Percentiles rank a stretch among this genome's conserved stretches.
These are phyloP conservation scores for Lithocarpus polystachyus DNA, from an alignment of 306 rosid species.

Conservation along the genomic window DNA sequence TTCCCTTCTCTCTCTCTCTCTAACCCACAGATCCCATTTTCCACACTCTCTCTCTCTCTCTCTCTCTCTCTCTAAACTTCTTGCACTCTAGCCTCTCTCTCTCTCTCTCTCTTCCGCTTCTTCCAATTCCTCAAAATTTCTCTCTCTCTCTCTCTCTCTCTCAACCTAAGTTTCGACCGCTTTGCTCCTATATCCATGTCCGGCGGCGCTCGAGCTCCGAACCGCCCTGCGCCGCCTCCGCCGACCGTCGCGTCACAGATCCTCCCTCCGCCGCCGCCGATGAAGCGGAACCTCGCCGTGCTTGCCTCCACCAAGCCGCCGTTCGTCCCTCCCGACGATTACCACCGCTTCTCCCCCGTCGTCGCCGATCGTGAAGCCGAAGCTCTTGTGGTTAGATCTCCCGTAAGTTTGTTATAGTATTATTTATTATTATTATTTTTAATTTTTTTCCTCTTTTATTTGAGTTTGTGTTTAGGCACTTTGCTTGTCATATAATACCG, in stretches of 20 bases:
- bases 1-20: slow-evolving; percentile 24
- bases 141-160: not conserved
- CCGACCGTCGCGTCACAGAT: slow-evolving; percentile 6
- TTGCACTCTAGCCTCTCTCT: slow-evolving; percentile 11
- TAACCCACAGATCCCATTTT: slow-evolving; percentile 32
- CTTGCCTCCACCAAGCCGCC: slow-evolving; percentile 76
- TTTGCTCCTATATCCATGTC: slow-evolving; percentile 46
- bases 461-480: not conserved
- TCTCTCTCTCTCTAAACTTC: slow-evolving; percentile 19
- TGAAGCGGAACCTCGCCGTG: slow-evolving; percentile 67
- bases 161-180: not conserved
- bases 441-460: not conserved
- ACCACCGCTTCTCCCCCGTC: slow-evolving; percentile 51
- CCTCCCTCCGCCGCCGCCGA: slow-evolving; percentile 57
- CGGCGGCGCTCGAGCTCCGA: slow-evolving; percentile 61
- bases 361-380: slow-evolving; percentile 58
- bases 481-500: not conserved
- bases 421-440: too few species aligned
- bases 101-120: not conserved
- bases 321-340: slow-evolving; percentile 66
- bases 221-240: slow-evolving; percentile 36
- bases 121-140: not conserved
- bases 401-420: slow-evolving; percentile 35
- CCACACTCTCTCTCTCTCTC: not conserved
- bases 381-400: slow-evolving; percentile 76